Percentiles rank a stretch among this genome's conserved stretches.
phyloP scores from a whole-genome alignment of 129 eudicot species.

The Artemisia tridentata region DNA sequence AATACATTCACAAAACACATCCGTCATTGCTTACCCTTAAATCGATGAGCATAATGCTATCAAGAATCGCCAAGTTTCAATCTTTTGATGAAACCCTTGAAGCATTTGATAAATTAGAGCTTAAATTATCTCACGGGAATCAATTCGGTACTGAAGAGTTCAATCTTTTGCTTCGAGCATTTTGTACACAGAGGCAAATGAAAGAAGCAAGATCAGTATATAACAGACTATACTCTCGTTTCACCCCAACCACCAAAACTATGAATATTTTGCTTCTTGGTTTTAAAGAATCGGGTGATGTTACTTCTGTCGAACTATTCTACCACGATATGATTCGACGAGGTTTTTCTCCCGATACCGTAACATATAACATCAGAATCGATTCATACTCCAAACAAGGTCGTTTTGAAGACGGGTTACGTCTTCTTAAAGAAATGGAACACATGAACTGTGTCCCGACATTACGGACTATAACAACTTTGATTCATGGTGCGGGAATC shows the following conservation, averaged over 20 bases:
- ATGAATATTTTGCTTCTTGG: slow-evolving; percentile 89
- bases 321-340: slow-evolving; percentile 79
- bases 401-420: slow-evolving; percentile 51
- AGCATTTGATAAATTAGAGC: slow-evolving; percentile 77
- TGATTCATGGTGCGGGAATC: slow-evolving; percentile 89
- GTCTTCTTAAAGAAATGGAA: slow-evolving; percentile 72
- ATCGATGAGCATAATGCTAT: slow-evolving; percentile 74
- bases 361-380: no score
- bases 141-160: slow-evolving; percentile 74
- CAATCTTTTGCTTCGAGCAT: slow-evolving; percentile 74
- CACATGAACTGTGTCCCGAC: slow-evolving; percentile 45
- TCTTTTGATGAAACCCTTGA: slow-evolving; percentile 78
- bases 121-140: slow-evolving; percentile 34
- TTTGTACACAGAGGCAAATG: slow-evolving; percentile 83
- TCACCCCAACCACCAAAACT: slow-evolving; percentile 69
- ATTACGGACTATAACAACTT: slow-evolving; percentile 62
- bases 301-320: slow-evolving; percentile 76
- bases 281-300: slow-evolving; percentile 73
- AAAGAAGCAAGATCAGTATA: slow-evolving; percentile 74
- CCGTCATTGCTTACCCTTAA: slow-evolving; percentile 68
- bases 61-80: slow-evolving; percentile 70
- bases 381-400: slow-evolving; percentile 79
- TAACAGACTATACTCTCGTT: slow-evolving; percentile 51
- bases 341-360: slow-evolving; percentile 64
- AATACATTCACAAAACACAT: slow-evolving; percentile 39